phyloP scores from a whole-genome alignment of 345 rosid genomes.

The Eucalyptus brandiana region DNA sequence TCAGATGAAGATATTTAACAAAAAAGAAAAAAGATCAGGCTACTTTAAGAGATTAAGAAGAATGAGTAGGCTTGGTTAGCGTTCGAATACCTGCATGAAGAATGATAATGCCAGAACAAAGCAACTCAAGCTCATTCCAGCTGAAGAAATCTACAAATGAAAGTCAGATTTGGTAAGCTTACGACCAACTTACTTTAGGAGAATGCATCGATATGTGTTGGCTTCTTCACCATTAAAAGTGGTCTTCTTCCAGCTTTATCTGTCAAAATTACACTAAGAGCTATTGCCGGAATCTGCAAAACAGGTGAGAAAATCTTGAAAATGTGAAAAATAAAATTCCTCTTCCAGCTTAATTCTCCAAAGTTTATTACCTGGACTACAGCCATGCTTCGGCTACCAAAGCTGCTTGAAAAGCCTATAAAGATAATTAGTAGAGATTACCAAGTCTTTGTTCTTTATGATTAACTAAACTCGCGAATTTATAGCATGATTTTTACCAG shows the following conservation, averaged over 20 bases:
- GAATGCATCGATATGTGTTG: not conserved
- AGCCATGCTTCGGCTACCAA: not conserved
- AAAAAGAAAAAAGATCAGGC: too few species aligned
- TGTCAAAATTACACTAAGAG: not conserved
- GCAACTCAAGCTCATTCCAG: not conserved
- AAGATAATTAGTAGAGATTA: not conserved
- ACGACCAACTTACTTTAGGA: not conserved
- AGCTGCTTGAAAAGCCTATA: not conserved
- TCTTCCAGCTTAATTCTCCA: not conserved
- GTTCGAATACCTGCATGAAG: not conserved
- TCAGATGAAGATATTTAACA: not conserved
- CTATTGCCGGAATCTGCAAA: conserved; percentile 1
- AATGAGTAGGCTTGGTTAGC: not conserved
- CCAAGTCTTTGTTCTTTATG: not conserved
- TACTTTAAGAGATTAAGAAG: not conserved
- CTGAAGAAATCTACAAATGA: not conserved
- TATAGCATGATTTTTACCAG: conserved; percentile 7
- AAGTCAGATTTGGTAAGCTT: not conserved
- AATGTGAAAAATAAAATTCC: not conserved
- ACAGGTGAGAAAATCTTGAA: not conserved
- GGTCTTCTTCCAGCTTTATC: conserved; percentile 15
- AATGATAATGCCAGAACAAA: not conserved
- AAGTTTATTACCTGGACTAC: not conserved
- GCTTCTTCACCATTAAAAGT: not conserved
- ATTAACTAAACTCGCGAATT: not conserved